Evolutionary conservation across 768 basidiomycete species (phyloP).

Genomic region (Kwoniella sp.): DNA sequence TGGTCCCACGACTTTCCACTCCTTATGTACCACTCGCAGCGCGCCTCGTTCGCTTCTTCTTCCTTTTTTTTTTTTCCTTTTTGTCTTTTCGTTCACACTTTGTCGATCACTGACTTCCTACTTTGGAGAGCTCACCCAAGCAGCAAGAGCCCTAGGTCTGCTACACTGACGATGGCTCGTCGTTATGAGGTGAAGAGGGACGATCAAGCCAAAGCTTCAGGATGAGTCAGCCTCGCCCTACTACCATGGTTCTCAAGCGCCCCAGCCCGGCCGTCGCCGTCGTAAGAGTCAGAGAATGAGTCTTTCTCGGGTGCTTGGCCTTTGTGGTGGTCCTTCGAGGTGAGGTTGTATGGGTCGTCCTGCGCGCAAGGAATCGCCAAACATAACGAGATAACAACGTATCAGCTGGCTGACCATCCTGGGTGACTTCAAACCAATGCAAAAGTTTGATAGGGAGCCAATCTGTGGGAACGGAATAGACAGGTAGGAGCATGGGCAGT

Average conservation of each 20-base stretch:
- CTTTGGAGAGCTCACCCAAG: too few species aligned
- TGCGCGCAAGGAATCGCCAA: too few species aligned
- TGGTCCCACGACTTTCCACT: too few species aligned
- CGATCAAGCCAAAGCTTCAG: conserved; percentile 11
- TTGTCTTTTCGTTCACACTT: too few species aligned
- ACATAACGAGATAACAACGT: too few species aligned
- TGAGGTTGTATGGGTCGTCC: conserved; percentile 1
- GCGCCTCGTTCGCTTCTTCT: too few species aligned
- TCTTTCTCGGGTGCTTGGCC: conserved; percentile 1
- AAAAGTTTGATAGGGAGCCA: neutral
- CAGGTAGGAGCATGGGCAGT: neutral
- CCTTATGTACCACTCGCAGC: too few species aligned
- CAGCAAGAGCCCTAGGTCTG: too few species aligned
- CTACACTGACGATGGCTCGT: too few species aligned
- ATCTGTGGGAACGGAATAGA: neutral
- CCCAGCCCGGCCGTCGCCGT: neutral
- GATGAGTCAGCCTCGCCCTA: conserved; percentile 11
- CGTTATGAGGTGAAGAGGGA: too few species aligned
- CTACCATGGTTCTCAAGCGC: conserved; percentile 12
- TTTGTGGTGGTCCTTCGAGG: neutral
- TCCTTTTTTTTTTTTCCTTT: too few species aligned
- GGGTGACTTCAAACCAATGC: neutral
- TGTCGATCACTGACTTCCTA: too few species aligned
- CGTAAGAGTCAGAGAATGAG: conserved; percentile 8
- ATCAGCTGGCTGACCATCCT: neutral